Evolutionary conservation across 2,329 filamentous ascomycete species (phyloP).

Genomic region (Fusarium continuum): DNA sequence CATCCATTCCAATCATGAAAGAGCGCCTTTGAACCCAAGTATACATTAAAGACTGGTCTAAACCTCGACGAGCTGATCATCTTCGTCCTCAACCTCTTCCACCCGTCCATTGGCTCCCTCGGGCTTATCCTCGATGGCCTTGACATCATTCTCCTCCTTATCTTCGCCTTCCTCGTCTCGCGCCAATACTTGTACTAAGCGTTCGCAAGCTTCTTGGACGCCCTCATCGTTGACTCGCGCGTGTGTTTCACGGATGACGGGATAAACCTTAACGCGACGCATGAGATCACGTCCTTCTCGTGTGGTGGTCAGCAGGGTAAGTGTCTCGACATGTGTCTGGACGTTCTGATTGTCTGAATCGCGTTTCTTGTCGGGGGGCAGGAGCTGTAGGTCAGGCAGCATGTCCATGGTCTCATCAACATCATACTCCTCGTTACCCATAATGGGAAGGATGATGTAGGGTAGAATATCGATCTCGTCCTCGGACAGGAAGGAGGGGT

Average conservation of each 20-base stretch:
- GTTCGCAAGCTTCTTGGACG: conserved; percentile 85
- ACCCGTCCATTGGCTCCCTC: conserved; percentile 54
- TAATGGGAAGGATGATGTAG: conserved; percentile 88
- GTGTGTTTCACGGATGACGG: conserved; percentile 88
- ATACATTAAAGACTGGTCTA: conserved; percentile 39
- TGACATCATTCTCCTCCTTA: conserved; percentile 47
- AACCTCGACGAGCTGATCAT: conserved; percentile 65
- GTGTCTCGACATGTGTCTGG: conserved; percentile 87
- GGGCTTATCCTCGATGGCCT: conserved; percentile 47
- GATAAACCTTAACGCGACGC: conserved; percentile 83
- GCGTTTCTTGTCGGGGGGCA: conserved; percentile 88
- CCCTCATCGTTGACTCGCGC: conserved; percentile 78
- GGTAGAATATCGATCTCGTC: conserved; percentile 83
- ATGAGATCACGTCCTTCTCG: conserved; percentile 77
- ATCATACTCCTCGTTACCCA: conserved; percentile 85
- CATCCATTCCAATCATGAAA: not conserved
- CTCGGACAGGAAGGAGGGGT: conserved; percentile 75
- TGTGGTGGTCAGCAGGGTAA: conserved; percentile 84
- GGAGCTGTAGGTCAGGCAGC: conserved; percentile 88
- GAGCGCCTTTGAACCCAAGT: too few relatives aligned
- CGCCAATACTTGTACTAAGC: conserved; percentile 89
- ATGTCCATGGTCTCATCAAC: conserved; percentile 88
- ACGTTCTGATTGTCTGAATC: conserved; percentile 81
- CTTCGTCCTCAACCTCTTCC: conserved; percentile 60
- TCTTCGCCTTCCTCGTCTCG: conserved; percentile 71